A percentile compares a stretch with the other conserved stretches of the same genome.
Conservation (phyloP, 345 rosid species). For the Eucalyptus pauciflora region DNA sequence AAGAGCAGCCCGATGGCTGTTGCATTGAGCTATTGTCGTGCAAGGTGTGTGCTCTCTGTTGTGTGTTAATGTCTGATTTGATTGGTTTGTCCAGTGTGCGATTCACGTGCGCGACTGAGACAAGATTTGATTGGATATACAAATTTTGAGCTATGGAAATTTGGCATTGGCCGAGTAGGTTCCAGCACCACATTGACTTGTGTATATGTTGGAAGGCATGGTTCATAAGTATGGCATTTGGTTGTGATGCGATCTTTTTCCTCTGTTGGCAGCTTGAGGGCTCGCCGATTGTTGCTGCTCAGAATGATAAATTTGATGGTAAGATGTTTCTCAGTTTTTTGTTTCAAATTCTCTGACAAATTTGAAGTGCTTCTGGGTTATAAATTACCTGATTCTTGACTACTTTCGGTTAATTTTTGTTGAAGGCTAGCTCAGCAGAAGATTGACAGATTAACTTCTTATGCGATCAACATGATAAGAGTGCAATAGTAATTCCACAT, state of each 20-base stretch:
- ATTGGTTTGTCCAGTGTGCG: not conserved
- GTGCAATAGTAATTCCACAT: not conserved
- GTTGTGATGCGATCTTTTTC: not conserved
- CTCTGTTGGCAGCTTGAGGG: slow-evolving; percentile 72
- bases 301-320: slow-evolving; percentile 95
- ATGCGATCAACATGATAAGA: not conserved
- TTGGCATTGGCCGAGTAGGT: not conserved
- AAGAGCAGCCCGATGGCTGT: slow-evolving; percentile 83
- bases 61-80: not conserved
- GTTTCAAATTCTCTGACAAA: not conserved
- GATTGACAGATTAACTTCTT: not conserved
- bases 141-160: not conserved
- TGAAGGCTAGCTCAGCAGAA: not conserved
- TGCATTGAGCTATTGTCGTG: slow-evolving; percentile 91
- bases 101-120: not conserved
- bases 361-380: not conserved
- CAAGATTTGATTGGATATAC: not conserved
- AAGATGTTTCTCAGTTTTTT: slow-evolving; percentile 1
- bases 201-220: not conserved
- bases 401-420: not conserved
- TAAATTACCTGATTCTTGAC: not conserved
- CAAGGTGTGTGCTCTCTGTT: slow-evolving; percentile 28
- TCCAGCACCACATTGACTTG: not conserved
- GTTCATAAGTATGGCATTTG: not conserved
- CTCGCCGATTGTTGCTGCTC: slow-evolving; percentile 76